These are phyloP conservation scores for Zalerion maritima DNA, from an alignment of 495 filamentous ascomycete genomes.

Conservation along the genomic window DNA sequence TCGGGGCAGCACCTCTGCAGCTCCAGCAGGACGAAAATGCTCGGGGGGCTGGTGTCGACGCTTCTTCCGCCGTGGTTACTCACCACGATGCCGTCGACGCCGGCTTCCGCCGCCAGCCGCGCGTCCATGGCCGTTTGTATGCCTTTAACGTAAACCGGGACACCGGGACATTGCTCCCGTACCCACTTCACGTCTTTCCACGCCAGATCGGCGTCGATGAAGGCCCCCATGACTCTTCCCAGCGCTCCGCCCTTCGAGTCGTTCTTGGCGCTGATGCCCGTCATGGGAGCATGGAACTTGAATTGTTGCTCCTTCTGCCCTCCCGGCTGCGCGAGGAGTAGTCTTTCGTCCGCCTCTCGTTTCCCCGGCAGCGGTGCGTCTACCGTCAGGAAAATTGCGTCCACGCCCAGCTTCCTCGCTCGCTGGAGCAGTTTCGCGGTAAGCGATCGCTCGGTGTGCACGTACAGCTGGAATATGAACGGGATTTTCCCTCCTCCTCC, in stretches of 20 bases:
- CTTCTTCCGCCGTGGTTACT: conserved; percentile 60
- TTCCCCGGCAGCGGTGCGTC: conserved; percentile 53
- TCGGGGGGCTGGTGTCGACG: conserved; percentile 47
- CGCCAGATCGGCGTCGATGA: conserved; percentile 57
- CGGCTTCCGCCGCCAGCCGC: conserved; percentile 34
- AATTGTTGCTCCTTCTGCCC: too few species aligned
- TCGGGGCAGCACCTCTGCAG: conserved; percentile 43
- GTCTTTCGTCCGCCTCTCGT: conserved; percentile 43
- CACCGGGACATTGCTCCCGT: conserved; percentile 18
- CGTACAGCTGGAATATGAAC: conserved; percentile 74
- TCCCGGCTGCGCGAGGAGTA: conserved; percentile 38
- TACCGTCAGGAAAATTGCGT: conserved; percentile 53
- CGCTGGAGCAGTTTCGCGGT: conserved; percentile 48
- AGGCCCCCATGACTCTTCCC: conserved; percentile 55
- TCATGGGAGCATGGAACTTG: conserved; percentile 51
- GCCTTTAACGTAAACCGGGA: conserved; percentile 50
- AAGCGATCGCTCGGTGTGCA: conserved; percentile 55
- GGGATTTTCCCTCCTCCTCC: conserved; percentile 9
- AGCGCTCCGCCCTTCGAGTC: conserved; percentile 58
- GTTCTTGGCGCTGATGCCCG: conserved; percentile 39
- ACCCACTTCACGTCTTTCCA: conserved; percentile 58
- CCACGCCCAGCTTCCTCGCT: conserved; percentile 43
- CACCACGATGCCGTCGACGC: conserved; percentile 44
- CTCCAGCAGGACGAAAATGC: conserved; percentile 48
- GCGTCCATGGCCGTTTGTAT: conserved; percentile 50